Conservation (phyloP, 2,329 filamentous ascomycete genomes). For the Didymella pomorum region DNA sequence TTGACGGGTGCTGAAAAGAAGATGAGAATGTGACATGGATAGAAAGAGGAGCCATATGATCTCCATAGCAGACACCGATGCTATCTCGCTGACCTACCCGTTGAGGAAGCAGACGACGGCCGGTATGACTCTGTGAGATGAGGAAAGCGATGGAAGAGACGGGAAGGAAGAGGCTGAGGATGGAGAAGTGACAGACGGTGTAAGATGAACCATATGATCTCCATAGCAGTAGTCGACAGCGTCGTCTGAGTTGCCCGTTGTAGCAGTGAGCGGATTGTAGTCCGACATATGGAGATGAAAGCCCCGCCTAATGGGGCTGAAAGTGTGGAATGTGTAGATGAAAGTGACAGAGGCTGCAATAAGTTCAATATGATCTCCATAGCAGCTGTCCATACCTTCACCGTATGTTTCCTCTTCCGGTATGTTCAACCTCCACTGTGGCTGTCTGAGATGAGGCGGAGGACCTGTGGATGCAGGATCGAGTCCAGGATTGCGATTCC, state of each 20-base stretch:
- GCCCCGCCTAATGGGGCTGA: neutral
- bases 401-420: conserved; percentile 2
- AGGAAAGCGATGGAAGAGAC: neutral
- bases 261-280: neutral
- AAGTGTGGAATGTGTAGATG: conserved; percentile 2
- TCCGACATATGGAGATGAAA: neutral
- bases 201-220: conserved; percentile 11
- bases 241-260: conserved; percentile 1
- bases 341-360: conserved; percentile 6
- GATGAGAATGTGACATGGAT: neutral
- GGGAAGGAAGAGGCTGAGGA: neutral
- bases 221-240: conserved; percentile 8
- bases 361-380: conserved; percentile 17
- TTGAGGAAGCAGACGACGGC: neutral
- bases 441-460: conserved; percentile 15
- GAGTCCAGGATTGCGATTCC: neutral
- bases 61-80: conserved; percentile 10
- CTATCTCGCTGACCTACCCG: neutral
- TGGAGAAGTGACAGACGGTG: neutral
- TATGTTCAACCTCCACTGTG: conserved; percentile 6
- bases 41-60: neutral
- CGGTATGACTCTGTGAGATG: neutral
- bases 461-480: conserved; percentile 15
- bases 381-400: conserved; percentile 10
- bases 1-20: neutral